These are phyloP conservation scores for Inonotus hispidus DNA, from an alignment of 1,284 basidiomycete genomes.

Conservation along the genomic window DNA sequence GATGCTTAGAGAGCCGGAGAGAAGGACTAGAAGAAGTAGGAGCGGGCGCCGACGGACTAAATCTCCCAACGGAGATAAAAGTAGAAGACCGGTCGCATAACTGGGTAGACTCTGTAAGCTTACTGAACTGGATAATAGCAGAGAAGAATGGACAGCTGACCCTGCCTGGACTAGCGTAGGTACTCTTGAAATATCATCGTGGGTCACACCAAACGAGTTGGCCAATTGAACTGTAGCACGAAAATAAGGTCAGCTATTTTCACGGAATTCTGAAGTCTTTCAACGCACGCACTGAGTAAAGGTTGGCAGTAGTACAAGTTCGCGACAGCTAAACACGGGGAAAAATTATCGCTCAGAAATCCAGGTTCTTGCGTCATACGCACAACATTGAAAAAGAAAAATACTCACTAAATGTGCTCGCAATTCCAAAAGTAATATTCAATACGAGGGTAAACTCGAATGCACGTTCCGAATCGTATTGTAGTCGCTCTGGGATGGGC, in stretches of 20 bases:
- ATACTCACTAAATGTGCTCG: conserved; percentile 29
- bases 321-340: conserved; percentile 20
- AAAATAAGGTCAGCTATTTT: neutral
- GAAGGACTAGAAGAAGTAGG: conserved; percentile 41
- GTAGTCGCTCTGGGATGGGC: conserved; percentile 31
- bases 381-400: too few relatives aligned
- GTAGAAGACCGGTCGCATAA: conserved; percentile 52
- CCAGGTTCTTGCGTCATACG: neutral
- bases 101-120: conserved; percentile 26
- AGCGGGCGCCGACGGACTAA: conserved; percentile 56
- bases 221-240: conserved; percentile 20
- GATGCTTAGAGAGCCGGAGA: conserved; percentile 47
- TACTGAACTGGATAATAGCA: neutral
- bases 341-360: neutral
- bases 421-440: conserved; percentile 33
- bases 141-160: conserved; percentile 13
- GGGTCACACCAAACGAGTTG: conserved; percentile 25
- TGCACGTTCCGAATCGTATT: conserved; percentile 28
- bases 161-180: conserved; percentile 37
- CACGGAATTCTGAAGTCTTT: neutral
- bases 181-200: conserved; percentile 33
- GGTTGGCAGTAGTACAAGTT: conserved; percentile 39
- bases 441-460: conserved; percentile 30
- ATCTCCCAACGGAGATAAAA: conserved; percentile 63
- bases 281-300: conserved; percentile 29